Base-by-base conservation (phyloP, 1,139 yeast genomes). In the Pichiaceae sp. region DNA sequence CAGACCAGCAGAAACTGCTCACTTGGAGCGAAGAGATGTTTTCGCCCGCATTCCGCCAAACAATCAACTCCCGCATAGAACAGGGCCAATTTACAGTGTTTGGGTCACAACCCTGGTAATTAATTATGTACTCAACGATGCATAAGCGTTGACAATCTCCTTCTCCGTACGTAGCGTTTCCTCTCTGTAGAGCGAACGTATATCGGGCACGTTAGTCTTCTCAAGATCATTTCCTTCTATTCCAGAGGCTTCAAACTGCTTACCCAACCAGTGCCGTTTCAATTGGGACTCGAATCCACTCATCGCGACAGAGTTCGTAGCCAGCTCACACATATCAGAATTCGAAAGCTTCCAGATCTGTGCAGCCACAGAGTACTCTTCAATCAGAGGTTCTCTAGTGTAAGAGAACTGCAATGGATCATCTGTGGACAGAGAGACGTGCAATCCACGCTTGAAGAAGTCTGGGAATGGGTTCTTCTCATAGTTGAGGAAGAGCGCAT, bases 311-410 rank as follows among this genome's bases (percentile, higher is more conserved):
- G 97, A 87, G 57, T 79, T 78, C 44, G 77, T 69, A 0, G 89
- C 89, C 43, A 81, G 57, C 57, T 91, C 99, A 58, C 97, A 91
- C 94, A 93, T 85, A 60, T 91, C 98, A 17, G 89, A 97, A 40
- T 87, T 78, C 0, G 95, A 84, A 31, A 91, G 68, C 56, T 91
- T 87, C 68, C 89, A 91, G 49, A 91, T 91, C 60, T 91, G 97
- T 0, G 96, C 96, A 3, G 98, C 98, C 25, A 91, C 96, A 2
- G 96, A 84, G 57, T 89, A 91, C 59, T 91, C 98, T 59, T 91
- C 98, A 49, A 91, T 91, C 51, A 91, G 69, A n/a, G 99, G 97
- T 53, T 91, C 98, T 50, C 94, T 78, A 19, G 99, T 91, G 62
- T 87, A 91, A 1, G 96, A 84, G 53, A 91, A 91, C 60, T 91